phyloP scores from a whole-genome alignment of 768 basidiomycete species.

The Paxillus involutus region DNA sequence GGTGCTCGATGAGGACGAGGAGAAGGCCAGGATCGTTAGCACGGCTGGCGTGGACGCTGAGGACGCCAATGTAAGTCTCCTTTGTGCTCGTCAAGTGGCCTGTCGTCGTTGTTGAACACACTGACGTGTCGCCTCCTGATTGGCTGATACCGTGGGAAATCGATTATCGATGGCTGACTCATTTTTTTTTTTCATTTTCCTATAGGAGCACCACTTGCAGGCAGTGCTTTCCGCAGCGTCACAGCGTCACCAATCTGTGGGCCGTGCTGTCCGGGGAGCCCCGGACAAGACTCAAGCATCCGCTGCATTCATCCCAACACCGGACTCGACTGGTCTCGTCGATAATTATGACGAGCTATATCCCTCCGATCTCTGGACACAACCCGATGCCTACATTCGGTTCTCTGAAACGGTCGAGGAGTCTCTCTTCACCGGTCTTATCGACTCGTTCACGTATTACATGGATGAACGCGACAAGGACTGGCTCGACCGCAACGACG shows the following conservation, averaged over 20 bases:
- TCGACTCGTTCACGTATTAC: conserved; percentile 81
- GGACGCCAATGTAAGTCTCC: conserved; percentile 83
- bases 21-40: conserved; percentile 76
- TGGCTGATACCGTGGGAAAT: conserved; percentile 45
- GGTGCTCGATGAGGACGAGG: conserved; percentile 83
- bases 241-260: conserved; percentile 41
- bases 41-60: conserved; percentile 91
- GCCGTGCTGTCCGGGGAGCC: conserved; percentile 37
- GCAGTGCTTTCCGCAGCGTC: conserved; percentile 57
- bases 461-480: conserved; percentile 96
- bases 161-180: conserved; percentile 56
- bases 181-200: conserved; percentile 27
- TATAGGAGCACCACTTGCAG: conserved; percentile 57
- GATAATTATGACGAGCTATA: conserved; percentile 81
- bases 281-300: conserved; percentile 38
- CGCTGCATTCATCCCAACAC: conserved; percentile 86
- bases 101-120: conserved; percentile 42
- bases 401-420: conserved; percentile 90
- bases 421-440: conserved; percentile 54
- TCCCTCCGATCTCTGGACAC: conserved; percentile 64
- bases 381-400: conserved; percentile 75
- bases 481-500: conserved; percentile 93
- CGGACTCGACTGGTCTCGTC: conserved; percentile 81
- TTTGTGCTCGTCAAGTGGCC: conserved; percentile 33
- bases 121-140: conserved; percentile 46